Percentiles rank a stretch among this genome's conserved stretches.
Conservation (phyloP, 164 flowering plant genomes). For the Nymphaea colorata region DNA sequence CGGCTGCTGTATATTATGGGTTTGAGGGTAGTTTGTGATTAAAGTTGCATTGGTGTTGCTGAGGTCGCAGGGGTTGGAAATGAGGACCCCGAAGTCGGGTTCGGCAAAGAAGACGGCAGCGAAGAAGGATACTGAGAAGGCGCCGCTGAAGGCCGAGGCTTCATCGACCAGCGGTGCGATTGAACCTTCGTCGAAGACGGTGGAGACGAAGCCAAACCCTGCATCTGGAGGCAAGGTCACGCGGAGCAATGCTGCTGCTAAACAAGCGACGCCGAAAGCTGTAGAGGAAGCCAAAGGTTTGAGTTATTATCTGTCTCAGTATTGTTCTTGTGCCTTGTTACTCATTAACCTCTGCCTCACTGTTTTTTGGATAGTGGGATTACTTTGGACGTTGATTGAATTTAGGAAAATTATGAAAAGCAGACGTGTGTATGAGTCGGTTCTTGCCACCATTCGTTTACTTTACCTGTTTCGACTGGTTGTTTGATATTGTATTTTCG, state of each 20-base stretch:
- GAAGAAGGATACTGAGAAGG: constrained; percentile 5
- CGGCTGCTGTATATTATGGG: background rate
- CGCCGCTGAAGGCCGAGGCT: constrained; percentile 10
- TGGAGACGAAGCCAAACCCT: constrained; percentile 13
- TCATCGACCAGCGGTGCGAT: constrained; percentile 6
- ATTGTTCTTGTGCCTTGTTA: background rate
- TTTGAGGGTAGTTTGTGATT: background rate
- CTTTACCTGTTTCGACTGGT: background rate
- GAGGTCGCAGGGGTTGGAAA: background rate
- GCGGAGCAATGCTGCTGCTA: background rate
- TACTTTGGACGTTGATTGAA: too few species aligned
- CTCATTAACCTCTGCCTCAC: too few species aligned
- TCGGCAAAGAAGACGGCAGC: constrained; percentile 27
- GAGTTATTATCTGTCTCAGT: background rate
- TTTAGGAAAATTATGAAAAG: too few species aligned
- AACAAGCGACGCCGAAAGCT: background rate
- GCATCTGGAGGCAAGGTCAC: constrained; percentile 2
- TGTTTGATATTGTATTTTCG: background rate
- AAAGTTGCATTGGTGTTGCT: background rate
- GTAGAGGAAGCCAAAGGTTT: background rate
- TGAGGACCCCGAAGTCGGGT: constrained; percentile 17
- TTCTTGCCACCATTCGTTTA: background rate
- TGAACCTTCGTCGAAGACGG: constrained; percentile 5
- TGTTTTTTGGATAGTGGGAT: too few species aligned
- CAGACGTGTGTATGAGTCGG: too few species aligned